Evolutionary conservation across 768 basidiomycete species (phyloP).

Genomic region (Suillus variegatus): DNA sequence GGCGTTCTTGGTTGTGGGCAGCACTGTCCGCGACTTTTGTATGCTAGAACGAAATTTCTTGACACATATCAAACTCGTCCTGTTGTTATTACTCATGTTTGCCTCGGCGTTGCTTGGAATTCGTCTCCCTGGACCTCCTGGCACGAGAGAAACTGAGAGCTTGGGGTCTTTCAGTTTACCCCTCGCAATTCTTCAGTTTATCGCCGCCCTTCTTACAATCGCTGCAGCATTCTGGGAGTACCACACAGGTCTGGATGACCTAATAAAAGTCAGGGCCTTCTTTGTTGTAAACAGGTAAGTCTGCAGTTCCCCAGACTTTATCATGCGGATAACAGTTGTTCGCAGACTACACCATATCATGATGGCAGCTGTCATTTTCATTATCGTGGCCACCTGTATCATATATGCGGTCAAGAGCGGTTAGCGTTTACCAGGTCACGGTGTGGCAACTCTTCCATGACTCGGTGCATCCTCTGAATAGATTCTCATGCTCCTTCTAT

Average conservation of each 20-base stretch:
- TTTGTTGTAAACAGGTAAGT: constrained; percentile 58
- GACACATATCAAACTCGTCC: constrained; percentile 65
- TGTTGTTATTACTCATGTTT: constrained; percentile 63
- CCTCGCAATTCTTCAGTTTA: constrained; percentile 53
- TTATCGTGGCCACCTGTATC: constrained; percentile 54
- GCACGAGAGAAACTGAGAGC: constrained; percentile 21
- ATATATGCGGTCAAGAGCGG: constrained; percentile 42
- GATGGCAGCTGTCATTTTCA: constrained; percentile 47
- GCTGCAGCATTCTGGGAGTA: constrained; percentile 69
- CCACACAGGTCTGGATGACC: constrained; percentile 54
- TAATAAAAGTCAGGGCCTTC: constrained; percentile 61
- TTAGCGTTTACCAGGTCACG: constrained; percentile 7
- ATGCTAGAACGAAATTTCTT: constrained; percentile 80
- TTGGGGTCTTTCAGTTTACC: constrained; percentile 40
- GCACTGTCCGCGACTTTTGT: constrained; percentile 71
- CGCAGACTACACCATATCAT: constrained; percentile 52
- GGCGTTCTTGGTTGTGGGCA: constrained; percentile 50
- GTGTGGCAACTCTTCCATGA: background rate
- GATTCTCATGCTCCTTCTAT: constrained; percentile 5
- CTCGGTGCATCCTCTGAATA: background rate
- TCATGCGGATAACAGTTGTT: background rate
- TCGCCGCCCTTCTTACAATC: constrained; percentile 54
- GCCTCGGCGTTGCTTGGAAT: constrained; percentile 63
- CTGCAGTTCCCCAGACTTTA: constrained; percentile 17
- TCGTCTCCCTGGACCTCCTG: constrained; percentile 49